A percentile compares a stretch with the other conserved stretches of the same genome.
Evolutionary conservation across 108 stramenopile genomes (phyloP).

Genomic region (Ochromonas danica): DNA sequence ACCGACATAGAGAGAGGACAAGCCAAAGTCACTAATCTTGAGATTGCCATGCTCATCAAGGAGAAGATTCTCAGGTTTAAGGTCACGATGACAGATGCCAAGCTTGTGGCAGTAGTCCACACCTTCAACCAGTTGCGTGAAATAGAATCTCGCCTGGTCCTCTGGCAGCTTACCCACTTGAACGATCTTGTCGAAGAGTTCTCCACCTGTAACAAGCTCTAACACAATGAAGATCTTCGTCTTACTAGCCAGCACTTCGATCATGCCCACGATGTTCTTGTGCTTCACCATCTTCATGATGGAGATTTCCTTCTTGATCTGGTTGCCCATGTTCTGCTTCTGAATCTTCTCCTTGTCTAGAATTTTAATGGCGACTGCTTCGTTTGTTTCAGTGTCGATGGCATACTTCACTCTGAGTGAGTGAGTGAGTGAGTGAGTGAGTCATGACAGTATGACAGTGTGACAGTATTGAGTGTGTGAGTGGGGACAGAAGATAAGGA

Average conservation of each 20-base stretch:
- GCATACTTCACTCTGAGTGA: slow-evolving; percentile 56
- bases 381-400: slow-evolving; percentile 54
- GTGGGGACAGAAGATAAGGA: no score
- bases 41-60: slow-evolving; percentile 77
- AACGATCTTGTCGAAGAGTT: slow-evolving; percentile 76
- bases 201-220: slow-evolving; percentile 79
- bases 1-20: slow-evolving; percentile 68
- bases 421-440: no score
- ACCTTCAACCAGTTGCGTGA: slow-evolving; percentile 72
- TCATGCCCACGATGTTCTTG: slow-evolving; percentile 71
- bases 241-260: slow-evolving; percentile 73
- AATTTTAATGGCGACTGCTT: slow-evolving; percentile 70
- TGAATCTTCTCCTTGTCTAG: slow-evolving; percentile 79
- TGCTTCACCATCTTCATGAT: slow-evolving; percentile 78
- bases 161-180: slow-evolving; percentile 64
- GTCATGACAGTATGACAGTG: no score
- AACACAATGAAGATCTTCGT: slow-evolving; percentile 85
- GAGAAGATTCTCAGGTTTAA: slow-evolving; percentile 69
- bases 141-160: slow-evolving; percentile 69
- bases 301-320: slow-evolving; percentile 79
- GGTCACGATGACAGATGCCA: slow-evolving; percentile 68
- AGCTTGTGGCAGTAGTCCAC: slow-evolving; percentile 69
- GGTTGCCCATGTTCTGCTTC: slow-evolving; percentile 76
- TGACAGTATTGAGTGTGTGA: no score
- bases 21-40: slow-evolving; percentile 93